These are phyloP conservation scores for Tetradesmus obliquus DNA, from an alignment of 139 green algal species.

Conservation along the genomic window DNA sequence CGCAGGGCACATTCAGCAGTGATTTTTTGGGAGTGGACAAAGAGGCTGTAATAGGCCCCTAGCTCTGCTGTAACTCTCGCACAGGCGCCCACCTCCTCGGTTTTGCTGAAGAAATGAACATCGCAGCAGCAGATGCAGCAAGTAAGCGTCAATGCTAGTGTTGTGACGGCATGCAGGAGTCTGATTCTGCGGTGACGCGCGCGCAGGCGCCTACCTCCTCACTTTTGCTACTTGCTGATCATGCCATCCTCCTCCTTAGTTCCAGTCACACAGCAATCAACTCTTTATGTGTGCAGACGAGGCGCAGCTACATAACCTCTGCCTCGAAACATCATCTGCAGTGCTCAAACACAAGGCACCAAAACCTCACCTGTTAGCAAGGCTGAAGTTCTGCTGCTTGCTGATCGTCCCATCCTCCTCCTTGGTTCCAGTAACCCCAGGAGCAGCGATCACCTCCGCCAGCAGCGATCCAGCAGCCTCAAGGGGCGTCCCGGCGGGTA, in stretches of 20 bases:
- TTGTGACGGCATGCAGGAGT: too few species aligned
- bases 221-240: not conserved
- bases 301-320: too few species aligned
- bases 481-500: not conserved
- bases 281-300: too few species aligned
- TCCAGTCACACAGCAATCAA: not conserved
- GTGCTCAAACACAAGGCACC: too few species aligned
- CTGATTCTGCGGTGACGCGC: not conserved
- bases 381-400: slow-evolving; percentile 12
- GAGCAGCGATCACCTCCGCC: not conserved
- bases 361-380: not conserved
- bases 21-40: too few species aligned
- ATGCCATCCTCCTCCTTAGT: not conserved
- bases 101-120: too few species aligned
- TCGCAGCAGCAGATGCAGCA: slow-evolving; percentile 21
- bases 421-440: not conserved
- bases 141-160: too few species aligned
- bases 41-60: too few species aligned
- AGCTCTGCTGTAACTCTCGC: too few species aligned
- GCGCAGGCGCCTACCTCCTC: slow-evolving; percentile 8
- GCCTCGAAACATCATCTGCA: too few species aligned
- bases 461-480: not conserved
- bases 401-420: not conserved
- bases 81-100: too few species aligned
- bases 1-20: too few species aligned